These are phyloP conservation scores for Termitomyces sp. DNA, from an alignment of 768 basidiomycete species.

Conservation along the genomic window DNA sequence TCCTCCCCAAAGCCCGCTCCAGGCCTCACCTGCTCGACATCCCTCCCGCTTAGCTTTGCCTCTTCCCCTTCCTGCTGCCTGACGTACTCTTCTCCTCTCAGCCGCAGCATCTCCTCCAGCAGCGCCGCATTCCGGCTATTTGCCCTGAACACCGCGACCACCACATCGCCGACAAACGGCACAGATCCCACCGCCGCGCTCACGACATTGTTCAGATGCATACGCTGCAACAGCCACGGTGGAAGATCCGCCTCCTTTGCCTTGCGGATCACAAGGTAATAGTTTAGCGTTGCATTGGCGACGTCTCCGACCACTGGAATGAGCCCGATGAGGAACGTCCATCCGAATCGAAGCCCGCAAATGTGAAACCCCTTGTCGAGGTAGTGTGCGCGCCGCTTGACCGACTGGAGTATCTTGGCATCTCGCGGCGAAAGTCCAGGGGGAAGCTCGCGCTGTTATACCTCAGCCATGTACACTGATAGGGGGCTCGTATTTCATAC, in stretches of 20 bases:
- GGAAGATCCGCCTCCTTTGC: slow-evolving; percentile 71
- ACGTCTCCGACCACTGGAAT: slow-evolving; percentile 71
- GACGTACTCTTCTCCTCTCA: slow-evolving; percentile 74
- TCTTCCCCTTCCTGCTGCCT: slow-evolving; percentile 38
- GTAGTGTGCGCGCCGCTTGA: slow-evolving; percentile 76
- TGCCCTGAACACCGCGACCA: slow-evolving; percentile 76
- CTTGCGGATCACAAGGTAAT: slow-evolving; percentile 74
- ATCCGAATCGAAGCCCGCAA: slow-evolving; percentile 83
- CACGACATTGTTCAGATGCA: slow-evolving; percentile 76
- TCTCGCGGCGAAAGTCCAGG: slow-evolving; percentile 81
- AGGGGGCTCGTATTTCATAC: slow-evolving; percentile 32
- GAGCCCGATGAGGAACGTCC: slow-evolving; percentile 79
- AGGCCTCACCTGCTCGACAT: slow-evolving; percentile 48
- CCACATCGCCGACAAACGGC: slow-evolving; percentile 74
- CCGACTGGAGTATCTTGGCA: slow-evolving; percentile 66
- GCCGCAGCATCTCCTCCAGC: slow-evolving; percentile 79
- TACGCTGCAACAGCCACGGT: slow-evolving; percentile 62
- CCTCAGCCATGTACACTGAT: not conserved
- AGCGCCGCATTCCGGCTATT: slow-evolving; percentile 88
- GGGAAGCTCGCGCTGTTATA: slow-evolving; percentile 59
- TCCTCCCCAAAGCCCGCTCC: slow-evolving; percentile 47
- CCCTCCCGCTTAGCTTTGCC: slow-evolving; percentile 29
- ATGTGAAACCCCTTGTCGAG: slow-evolving; percentile 86
- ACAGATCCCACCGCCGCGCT: slow-evolving; percentile 64
- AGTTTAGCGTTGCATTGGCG: slow-evolving; percentile 63